Base-by-base conservation (phyloP, 2,329 filamentous ascomycete genomes). In the Aureobasidium sp. region DNA sequence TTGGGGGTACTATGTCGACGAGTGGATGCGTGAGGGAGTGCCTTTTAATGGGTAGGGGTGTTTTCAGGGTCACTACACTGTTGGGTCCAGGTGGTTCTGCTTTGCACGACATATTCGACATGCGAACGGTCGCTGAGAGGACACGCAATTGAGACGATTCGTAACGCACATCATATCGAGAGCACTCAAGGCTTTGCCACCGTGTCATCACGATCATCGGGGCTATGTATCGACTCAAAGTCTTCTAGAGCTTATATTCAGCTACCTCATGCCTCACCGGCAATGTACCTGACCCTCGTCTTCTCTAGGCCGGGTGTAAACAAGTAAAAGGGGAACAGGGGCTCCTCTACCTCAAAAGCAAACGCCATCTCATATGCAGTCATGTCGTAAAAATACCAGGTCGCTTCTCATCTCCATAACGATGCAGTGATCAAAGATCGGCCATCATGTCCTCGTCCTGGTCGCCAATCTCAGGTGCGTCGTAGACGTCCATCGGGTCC, bases 401-500 rank as follows among this genome's bases (percentile, higher is more conserved):
- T 42, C 52, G 52, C 31, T 31, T 34, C 53, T n/a, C 27, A 9
- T 25, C 22, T 6, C 51, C 37, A 15, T 25, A 14, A 17, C 37
- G 34, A 55, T 55, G 36, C 36, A 55, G 22, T 31, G 53, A 20
- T 61, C 34, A 58, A 7, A 63, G 37, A 25, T 63, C 62, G 9
- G 55, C 69, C 72, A 73, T 73, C 63, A 74, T 69, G 57, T 73
- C 71, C 55, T 68, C 65, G 25, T 66, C 65, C 5, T 64, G 64
- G 27, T 55, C 65, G 11, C 51, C 63, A 31, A 41, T 41, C 3
- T 62, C 65, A 15, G 69, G 68, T 20, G 62, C 61, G 20, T 73
- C 71, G 65, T 67, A 73, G 1, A 66, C 68, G 17, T 73, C 63
- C 72, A 74, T 74, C 49, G 70, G 69, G 48, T 74, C 73, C 20